Percentiles rank a stretch among this genome's conserved stretches.
phyloP scores from a whole-genome alignment of 768 basidiomycete species.

The Auriscalpium orientale region DNA sequence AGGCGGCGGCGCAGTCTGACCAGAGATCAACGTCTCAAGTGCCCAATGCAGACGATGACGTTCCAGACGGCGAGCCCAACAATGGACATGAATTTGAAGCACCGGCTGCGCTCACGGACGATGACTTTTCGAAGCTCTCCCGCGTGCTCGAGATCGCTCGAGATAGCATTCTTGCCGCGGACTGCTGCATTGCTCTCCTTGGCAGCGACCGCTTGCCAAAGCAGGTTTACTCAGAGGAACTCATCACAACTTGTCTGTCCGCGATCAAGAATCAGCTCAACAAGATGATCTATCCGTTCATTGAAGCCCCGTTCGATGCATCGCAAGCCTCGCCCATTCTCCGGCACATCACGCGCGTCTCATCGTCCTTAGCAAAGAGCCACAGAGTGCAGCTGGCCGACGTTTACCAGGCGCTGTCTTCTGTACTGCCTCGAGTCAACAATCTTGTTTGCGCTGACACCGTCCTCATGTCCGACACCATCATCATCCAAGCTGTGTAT shows the following conservation, averaged over 20 bases:
- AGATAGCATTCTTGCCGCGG: conserved; percentile 76
- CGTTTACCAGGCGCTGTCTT: conserved; percentile 64
- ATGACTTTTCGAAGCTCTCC: conserved; percentile 43
- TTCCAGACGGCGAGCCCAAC: conserved; percentile 19
- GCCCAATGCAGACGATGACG: conserved; percentile 27
- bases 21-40: conserved; percentile 39
- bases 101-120: conserved; percentile 31
- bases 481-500: conserved; percentile 90
- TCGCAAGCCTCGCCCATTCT: conserved; percentile 41
- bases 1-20: conserved; percentile 27
- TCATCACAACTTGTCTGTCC: conserved; percentile 71
- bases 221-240: conserved; percentile 94
- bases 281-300: conserved; percentile 77
- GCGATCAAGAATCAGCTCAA: conserved; percentile 76
- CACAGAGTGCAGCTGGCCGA: conserved; percentile 50
- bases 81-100: conserved; percentile 12
- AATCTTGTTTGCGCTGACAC: conserved; percentile 64
- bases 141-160: conserved; percentile 50
- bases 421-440: conserved; percentile 69
- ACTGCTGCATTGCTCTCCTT: conserved; percentile 74
- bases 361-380: conserved; percentile 22
- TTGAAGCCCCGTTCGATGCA: conserved; percentile 54
- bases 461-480: conserved; percentile 78
- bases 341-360: conserved; percentile 40
- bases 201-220: conserved; percentile 76